Base-by-base conservation (phyloP, 371 early-diverging fungal species). In the Rhizopus delemar region DNA sequence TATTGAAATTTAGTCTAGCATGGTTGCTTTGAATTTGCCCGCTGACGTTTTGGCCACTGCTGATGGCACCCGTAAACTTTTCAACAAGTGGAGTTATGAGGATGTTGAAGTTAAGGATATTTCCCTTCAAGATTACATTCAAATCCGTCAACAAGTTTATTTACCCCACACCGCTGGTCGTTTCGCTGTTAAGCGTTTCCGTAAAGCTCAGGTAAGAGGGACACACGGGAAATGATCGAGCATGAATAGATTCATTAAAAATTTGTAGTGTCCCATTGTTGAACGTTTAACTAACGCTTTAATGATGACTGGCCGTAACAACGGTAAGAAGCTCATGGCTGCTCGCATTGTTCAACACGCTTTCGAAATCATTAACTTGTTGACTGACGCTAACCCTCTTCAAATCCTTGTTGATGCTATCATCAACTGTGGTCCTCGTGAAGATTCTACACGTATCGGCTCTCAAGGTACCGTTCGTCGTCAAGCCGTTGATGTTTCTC, bases 401-500 rank as follows among this genome's bases (percentile, higher is more conserved):
- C 99, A 99, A 86, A 86, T 96, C 58, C 84, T 98, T 46, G 94
- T 98, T 63, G 99, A 99, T 81, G 99, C 99, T 69, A 92, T 98
- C 80, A 90, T 94, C 85, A 99, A 99, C 93, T 94, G 96, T 68
- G 99, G 99, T 62, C 99, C 99, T 66, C 90, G 99, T 74, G 99
- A 99, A 87, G 96, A 96, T 79, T 97, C 97, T 50, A 97, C 99
- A 79, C 92, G 99, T 82, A 94, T 99, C 72, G 99, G 99, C 73
- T 91, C 93, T 68, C 91, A 92, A 66, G 99, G 99, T 83, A 94
- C 96, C 73, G 96, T 97, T 84, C 95, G 98, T 85, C 94, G 99
- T 82, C 97, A 99, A 82, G 98, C 99, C 68, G 99, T 99, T 68
- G 99, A 99, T 93, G 98, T 99, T 52, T 96, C 98, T 62, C 98